A percentile compares a stretch with the other conserved stretches of the same genome.
These are phyloP conservation scores for Paramecium caudatum DNA, from an alignment of 73 alveolate species.

Conservation along the genomic window DNA sequence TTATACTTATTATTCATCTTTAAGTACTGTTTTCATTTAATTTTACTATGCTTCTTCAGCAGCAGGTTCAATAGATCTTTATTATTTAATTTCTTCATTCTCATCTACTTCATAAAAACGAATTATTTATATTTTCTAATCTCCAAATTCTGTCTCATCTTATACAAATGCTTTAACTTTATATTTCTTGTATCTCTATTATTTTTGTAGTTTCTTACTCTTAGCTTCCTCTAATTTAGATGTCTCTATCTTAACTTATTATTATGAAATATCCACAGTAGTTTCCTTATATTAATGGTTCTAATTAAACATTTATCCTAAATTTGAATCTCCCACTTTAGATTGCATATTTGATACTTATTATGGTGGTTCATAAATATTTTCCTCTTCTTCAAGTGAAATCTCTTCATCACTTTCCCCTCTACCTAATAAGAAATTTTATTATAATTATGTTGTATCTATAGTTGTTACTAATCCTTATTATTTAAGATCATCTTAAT, in stretches of 20 bases:
- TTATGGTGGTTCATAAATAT: constrained; percentile 65
- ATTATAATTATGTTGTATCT: constrained; percentile 70
- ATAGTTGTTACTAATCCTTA: constrained; percentile 68
- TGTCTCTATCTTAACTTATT: background rate
- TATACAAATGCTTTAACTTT: constrained; percentile 31
- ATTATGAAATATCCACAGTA: constrained; percentile 54
- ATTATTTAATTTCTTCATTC: constrained; percentile 61
- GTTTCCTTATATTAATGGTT: constrained; percentile 59
- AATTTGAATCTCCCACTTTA: constrained; percentile 61
- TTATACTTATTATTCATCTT: constrained; percentile 20
- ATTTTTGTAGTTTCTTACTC: background rate
- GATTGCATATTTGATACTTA: constrained; percentile 51
- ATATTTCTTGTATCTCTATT: constrained; percentile 57
- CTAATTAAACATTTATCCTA: constrained; percentile 53
- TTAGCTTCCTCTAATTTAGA: constrained; percentile 28
- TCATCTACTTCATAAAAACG: constrained; percentile 67
- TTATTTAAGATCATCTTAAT: constrained; percentile 63
- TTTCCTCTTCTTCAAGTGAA: constrained; percentile 72
- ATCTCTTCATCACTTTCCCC: constrained; percentile 75
- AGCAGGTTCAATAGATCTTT: constrained; percentile 67
- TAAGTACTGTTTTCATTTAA: background rate
- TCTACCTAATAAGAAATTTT: constrained; percentile 70
- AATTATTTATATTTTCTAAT: constrained; percentile 66
- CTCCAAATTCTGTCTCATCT: constrained; percentile 65
- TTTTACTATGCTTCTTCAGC: constrained; percentile 48